Conservation (phyloP, 345 rosid species). For the Psidium guajava region DNA sequence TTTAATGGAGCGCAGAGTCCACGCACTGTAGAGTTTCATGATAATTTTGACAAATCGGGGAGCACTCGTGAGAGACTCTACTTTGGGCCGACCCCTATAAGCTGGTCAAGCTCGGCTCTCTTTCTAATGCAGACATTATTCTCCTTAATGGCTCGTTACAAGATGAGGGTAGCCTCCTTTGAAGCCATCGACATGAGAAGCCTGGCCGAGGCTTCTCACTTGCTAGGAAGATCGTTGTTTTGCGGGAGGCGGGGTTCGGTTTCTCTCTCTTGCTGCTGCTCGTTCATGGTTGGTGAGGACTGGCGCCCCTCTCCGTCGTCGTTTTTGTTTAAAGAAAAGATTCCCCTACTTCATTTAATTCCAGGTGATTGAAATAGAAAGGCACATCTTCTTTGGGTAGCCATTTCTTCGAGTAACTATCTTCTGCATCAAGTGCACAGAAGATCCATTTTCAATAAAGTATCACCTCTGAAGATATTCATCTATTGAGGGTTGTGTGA, state of each 20-base stretch:
- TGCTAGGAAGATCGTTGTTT: conserved; percentile 18
- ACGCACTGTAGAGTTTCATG: too few relatives aligned
- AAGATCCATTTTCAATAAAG: background rate
- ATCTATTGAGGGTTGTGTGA: background rate
- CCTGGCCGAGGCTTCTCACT: too few relatives aligned
- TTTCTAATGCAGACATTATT: too few relatives aligned
- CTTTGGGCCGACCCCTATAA: too few relatives aligned
- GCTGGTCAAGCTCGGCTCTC: too few relatives aligned
- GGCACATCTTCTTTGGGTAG: background rate
- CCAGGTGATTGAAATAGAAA: background rate
- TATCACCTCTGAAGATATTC: background rate
- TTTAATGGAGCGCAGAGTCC: too few relatives aligned
- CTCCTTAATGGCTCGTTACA: too few relatives aligned
- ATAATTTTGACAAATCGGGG: too few relatives aligned
- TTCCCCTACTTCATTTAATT: background rate
- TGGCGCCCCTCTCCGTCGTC: conserved; percentile 9
- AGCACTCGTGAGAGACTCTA: too few relatives aligned
- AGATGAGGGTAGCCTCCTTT: too few relatives aligned
- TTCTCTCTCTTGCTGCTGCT: background rate
- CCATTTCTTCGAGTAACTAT: background rate
- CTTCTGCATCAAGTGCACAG: background rate
- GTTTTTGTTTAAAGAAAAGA: background rate
- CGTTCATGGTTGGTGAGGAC: background rate
- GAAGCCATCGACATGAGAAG: too few relatives aligned
- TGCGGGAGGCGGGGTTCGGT: background rate